Base-by-base conservation (phyloP, 2,329 filamentous ascomycete species). In the Bipolaris oryzae region DNA sequence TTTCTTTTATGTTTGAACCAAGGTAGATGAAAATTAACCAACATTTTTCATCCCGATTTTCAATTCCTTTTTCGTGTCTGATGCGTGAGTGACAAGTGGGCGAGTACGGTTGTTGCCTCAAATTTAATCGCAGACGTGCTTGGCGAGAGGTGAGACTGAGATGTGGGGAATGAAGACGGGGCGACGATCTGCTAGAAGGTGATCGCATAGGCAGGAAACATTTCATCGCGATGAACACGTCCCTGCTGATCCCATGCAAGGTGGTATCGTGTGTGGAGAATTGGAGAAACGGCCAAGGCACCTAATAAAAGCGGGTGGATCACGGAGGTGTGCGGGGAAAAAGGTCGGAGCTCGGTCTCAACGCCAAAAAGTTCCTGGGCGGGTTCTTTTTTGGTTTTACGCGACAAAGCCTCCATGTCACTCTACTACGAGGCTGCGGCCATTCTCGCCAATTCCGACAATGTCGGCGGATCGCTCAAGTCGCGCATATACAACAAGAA, bases 351-450 rank as follows among this genome's bases (percentile, higher is more conserved):
- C 46, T 58, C 52, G 50, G 54, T 34, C 44, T 20, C 35, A 37
- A 38, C 31, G 43, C 54, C 54, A 48, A 57, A 52, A 57, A 46
- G 50, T 53, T 53, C 43, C 48, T 35, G 53, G 38, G 23, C 51
- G 38, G 28, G 28, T 11, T 31, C 1, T 28, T 41, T 23, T 41
- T 38, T 16, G 18, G n/a, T 48, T 21, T 43, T 7, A 55, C 28
- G 38, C 42, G 39, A 51, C 31, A 31, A 11, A 61, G 59, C 54
- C 49, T 37, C 66, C 69, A 98, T 98, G 94, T 96, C 93, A 45
- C 88, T 99, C 54, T 99, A 99, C 76, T 90, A 96, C 74, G 95
- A 98, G 80, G 90, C 93, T 6, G 92, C 90, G 3, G 83, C 87
- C 13, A 81, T 97, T 34, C 79, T 99, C 53, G 84, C 84, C 3